Evolutionary conservation across 768 basidiomycete species (phyloP).

Genomic region (Hericium coralloides): DNA sequence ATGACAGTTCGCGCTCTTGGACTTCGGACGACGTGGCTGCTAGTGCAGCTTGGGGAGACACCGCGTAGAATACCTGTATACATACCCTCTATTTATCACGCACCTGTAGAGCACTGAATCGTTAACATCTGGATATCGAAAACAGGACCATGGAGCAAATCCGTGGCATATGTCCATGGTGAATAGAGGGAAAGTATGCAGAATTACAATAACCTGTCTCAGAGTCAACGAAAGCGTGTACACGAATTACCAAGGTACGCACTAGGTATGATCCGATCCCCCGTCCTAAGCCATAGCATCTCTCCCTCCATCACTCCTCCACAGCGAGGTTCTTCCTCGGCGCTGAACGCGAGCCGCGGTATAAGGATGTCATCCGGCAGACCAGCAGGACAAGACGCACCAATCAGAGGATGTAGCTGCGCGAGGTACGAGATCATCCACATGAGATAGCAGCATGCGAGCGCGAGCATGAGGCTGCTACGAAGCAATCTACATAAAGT

Average conservation of each 20-base stretch:
- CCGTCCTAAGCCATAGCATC: conserved; percentile 1
- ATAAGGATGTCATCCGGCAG: background rate
- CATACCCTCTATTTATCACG: background rate
- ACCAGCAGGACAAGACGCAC: conserved; percentile 33
- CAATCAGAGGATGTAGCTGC: conserved; percentile 83
- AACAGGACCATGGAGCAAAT: background rate
- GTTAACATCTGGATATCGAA: no score
- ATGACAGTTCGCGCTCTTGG: no score
- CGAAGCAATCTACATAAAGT: conserved; percentile 58
- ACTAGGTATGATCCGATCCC: conserved; percentile 2
- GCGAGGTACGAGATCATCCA: conserved; percentile 98
- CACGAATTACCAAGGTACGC: background rate
- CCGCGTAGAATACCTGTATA: background rate
- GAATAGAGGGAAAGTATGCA: conserved; percentile 2
- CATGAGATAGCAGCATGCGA: conserved; percentile 86
- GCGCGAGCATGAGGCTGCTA: conserved; percentile 66
- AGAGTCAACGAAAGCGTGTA: background rate
- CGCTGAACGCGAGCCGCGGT: background rate
- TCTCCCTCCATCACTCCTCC: conserved; percentile 4
- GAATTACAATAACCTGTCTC: background rate
- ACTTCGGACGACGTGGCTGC: no score
- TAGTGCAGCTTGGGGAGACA: background rate
- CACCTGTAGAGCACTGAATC: no score
- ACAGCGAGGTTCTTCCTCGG: conserved; percentile 15
- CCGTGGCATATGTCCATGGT: conserved; percentile 3